These are phyloP conservation scores for Fonsecaea multimorphosa DNA, from an alignment of 2,329 filamentous ascomycete genomes.

Conservation along the genomic window DNA sequence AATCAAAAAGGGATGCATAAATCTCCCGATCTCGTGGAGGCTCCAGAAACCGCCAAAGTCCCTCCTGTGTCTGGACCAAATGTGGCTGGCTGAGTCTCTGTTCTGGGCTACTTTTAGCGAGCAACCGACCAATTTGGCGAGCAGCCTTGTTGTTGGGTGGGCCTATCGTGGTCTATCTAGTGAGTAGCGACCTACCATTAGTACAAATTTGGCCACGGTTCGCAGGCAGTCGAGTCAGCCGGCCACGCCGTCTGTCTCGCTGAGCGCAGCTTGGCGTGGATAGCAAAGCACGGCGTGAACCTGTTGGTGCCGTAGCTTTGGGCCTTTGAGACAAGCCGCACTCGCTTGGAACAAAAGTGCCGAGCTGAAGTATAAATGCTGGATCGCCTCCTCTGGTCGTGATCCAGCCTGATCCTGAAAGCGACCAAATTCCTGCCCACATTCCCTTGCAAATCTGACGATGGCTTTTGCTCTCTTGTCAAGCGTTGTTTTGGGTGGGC, in stretches of 20 bases:
- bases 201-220: not conserved
- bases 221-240: not conserved
- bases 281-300: not conserved
- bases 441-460: not conserved
- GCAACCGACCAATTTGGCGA: not conserved
- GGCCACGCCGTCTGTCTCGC: not conserved
- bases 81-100: constrained; percentile 1
- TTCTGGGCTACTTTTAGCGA: not conserved
- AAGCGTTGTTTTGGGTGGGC: not conserved
- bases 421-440: not conserved
- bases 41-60: not conserved
- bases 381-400: not conserved
- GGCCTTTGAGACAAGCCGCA: not conserved
- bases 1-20: not conserved
- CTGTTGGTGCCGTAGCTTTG: not conserved
- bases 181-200: not conserved
- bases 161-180: not conserved
- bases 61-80: not conserved
- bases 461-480: constrained; percentile 2
- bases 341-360: constrained; percentile 5
- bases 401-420: not conserved
- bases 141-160: not conserved
- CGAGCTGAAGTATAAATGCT: not conserved
- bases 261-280: not conserved
- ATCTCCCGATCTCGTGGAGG: not conserved